Evolutionary conservation across 2,329 filamentous ascomycete genomes (phyloP), one percentile per base, ranked within the genome.

Genomic region (Fonsecaea multimorphosa): DNA sequence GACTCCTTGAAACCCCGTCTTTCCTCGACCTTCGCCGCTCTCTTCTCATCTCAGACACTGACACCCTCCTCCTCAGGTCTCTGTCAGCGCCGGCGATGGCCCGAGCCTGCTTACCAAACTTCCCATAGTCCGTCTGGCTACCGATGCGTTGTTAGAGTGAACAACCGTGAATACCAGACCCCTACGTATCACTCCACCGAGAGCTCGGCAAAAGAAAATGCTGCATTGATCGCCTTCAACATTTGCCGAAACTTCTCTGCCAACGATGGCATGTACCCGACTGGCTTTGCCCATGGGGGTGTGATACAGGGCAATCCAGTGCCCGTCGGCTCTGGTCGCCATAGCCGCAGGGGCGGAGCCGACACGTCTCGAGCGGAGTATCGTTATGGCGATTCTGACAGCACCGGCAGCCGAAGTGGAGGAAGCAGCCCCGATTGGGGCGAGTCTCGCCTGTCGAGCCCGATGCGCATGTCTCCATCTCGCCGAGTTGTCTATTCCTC

Each of bases 231-330:
- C 68, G 94, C 94, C 64, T 98, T 97, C 80, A 94, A 97, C 87
- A 95, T 97, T 72, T 97, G 94, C 84, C 90, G 93, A 70, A 97
- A 97, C 84, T 97, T 97, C 81, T 96, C 92, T 63, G 91, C 96
- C 78, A 97, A 97, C 77, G 93, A 96, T 74, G 94, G 94, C 76
- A 97, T 96, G 92, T 87, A 86, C 70, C 87, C 75, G 75, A 84
- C 72, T 73, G 87, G 79, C 70, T 85, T 76, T 81, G 84, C 74
- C 77, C 85, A 77, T 76, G 85, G 77, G 71, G 82, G 77, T 22
- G 79, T 85, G 24, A 80, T 87, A 51, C 87, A 89, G 76, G 87
- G 87, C 4, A 78, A 88, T 27, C 87, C 87, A 1, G 86, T 88
- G 64, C 86, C 87, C 32, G 89, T 89, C 77, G 87, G 87, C 52